These are phyloP conservation scores for Fusarium sp. DNA, from an alignment of 2,329 filamentous ascomycete species.

Conservation along the genomic window DNA sequence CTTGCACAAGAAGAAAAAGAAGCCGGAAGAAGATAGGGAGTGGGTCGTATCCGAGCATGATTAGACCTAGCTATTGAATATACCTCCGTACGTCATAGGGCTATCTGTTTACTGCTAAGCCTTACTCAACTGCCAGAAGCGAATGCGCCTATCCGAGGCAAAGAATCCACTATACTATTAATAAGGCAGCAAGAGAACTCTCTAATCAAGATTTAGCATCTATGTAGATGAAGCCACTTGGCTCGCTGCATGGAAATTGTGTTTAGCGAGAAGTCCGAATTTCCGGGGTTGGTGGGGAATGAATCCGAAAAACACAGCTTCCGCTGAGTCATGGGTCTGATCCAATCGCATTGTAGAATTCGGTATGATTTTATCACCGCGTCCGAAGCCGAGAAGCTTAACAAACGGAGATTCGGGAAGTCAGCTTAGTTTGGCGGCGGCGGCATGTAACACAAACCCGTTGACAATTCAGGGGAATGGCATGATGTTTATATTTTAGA, in stretches of 20 bases:
- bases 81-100: background rate
- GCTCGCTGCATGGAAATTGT: background rate
- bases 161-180: too few relatives aligned
- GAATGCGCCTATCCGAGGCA: background rate
- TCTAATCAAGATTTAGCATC: background rate
- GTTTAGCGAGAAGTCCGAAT: background rate
- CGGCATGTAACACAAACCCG: background rate
- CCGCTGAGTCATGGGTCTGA: background rate
- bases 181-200: background rate
- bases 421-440: background rate
- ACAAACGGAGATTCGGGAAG: background rate
- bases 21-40: background rate
- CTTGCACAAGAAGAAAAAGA: background rate
- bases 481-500: background rate
- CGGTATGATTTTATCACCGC: too few relatives aligned
- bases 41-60: background rate
- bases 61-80: background rate
- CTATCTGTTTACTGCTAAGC: background rate
- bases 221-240: background rate
- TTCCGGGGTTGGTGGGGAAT: background rate
- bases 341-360: rapidly evolving
- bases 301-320: background rate
- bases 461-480: background rate
- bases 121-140: background rate
- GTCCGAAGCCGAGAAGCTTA: background rate